Conservation (phyloP, 192 early-diverging fungal genomes). For the Gaertneriomyces semiglobifer region DNA sequence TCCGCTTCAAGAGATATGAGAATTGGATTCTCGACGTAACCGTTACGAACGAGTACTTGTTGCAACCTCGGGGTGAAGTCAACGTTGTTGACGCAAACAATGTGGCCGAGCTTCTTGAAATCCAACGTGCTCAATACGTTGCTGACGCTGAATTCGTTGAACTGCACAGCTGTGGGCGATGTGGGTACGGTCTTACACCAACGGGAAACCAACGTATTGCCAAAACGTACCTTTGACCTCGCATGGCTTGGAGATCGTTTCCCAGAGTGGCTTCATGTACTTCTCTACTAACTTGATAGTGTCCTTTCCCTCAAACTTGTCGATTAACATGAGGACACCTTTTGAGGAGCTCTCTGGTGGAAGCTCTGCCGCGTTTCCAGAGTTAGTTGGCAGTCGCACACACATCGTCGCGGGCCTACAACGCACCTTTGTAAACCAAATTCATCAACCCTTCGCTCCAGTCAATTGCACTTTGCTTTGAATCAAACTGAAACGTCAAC, state of each 20-base stretch:
- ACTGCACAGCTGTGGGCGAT: conserved; percentile 39
- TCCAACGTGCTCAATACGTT: conserved; percentile 40
- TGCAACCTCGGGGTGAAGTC: conserved; percentile 43
- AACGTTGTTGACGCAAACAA: conserved; percentile 37
- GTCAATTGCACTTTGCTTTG: conserved; percentile 16
- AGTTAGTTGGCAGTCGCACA: neutral
- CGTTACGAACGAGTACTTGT: conserved; percentile 50
- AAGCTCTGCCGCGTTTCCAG: neutral
- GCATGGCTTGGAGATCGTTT: conserved; percentile 28
- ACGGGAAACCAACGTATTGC: neutral
- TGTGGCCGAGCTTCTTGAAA: conserved; percentile 41
- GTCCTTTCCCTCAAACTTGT: conserved; percentile 48
- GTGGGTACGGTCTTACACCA: conserved; percentile 16
- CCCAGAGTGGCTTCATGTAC: conserved; percentile 52
- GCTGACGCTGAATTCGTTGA: conserved; percentile 50
- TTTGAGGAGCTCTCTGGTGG: conserved; percentile 4
- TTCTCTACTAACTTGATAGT: conserved; percentile 44
- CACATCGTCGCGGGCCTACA: neutral
- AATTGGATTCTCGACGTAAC: conserved; percentile 34
- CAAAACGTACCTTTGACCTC: conserved; percentile 41
- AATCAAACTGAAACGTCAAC: conserved; percentile 32
- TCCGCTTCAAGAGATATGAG: conserved; percentile 37
- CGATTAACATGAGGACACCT: conserved; percentile 43
- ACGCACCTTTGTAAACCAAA: conserved; percentile 43
- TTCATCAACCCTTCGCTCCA: conserved; percentile 38